Base-by-base conservation (phyloP, 1,284 basidiomycete genomes). In the Cryptococcus wingfieldii region DNA sequence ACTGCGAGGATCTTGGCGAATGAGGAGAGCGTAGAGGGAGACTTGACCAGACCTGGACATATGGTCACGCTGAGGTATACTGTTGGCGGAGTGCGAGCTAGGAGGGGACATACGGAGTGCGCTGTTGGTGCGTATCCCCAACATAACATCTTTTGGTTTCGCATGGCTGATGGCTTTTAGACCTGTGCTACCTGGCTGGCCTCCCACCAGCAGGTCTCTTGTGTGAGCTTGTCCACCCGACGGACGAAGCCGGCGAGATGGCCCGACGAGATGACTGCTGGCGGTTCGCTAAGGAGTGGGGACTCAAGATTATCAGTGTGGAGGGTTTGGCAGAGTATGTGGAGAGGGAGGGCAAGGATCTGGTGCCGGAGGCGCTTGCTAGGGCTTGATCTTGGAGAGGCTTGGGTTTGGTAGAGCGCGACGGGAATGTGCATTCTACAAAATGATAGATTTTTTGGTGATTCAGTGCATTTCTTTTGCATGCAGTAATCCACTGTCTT, bases 191-290 rank as follows among this genome's bases (percentile, higher is more conserved):
- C 51, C 80, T 96, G 47, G 86, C 92, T 1, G 83, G 83, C 19
- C 83, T 90, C 45, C 85, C 88, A 9, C 80, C 81, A 1, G 93
- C 87, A 1, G 96, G 92, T 2, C 80, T 98, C 3, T 82, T 98
- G 34, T 98, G 96, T 72, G 96, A 98, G 76, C 80, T 98, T 34
- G 93, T 98, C 38, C 94, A 97, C 67, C 92, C 97, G 50, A 85
- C 94, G 68, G 80, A 81, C 58, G 83, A 83, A n/a, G 76, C 83
- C 64, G 96, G 96, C 2, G 85, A 81, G n/a, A 99, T 99, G 90
- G 92, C 94, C 41, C 81, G 93, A n/a, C 80, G 93, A 37, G 93
- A 98, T 70, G 92, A 93, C 66, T 96, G 92, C 70, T 82, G 92
- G 66, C 81, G 83, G 51, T 98, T 99, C 71, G 95, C 96, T n/a